These are phyloP conservation scores for Starmerella bombicola DNA, from an alignment of 805 yeast species.

Conservation along the genomic window DNA sequence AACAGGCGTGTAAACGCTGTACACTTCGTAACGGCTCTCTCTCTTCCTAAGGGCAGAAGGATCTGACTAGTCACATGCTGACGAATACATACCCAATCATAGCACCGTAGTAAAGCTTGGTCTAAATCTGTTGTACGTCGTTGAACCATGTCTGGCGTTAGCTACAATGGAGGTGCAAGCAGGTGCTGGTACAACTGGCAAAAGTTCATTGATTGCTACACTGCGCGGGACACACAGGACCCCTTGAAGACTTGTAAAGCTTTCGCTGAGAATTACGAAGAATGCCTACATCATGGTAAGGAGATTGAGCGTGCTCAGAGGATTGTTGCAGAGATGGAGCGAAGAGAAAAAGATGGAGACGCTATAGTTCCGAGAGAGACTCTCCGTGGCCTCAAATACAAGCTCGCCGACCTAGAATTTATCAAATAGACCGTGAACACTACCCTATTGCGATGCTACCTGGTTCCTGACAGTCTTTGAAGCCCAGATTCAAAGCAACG, in stretches of 20 bases:
- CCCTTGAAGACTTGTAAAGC: conserved; percentile 32
- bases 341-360: conserved; percentile 21
- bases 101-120: not conserved
- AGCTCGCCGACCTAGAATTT: conserved; percentile 19
- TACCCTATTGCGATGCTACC: too few species aligned
- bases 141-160: conserved; percentile 19
- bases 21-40: too few species aligned
- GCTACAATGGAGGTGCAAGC: conserved; percentile 33
- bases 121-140: not conserved
- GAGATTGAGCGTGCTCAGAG: conserved; percentile 28
- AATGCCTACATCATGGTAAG: conserved; percentile 39
- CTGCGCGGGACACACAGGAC: conserved; percentile 30
- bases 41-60: too few species aligned
- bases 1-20: too few species aligned
- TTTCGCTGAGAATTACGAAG: conserved; percentile 37
- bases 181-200: conserved; percentile 40
- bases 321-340: conserved; percentile 24
- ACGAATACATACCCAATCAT: not conserved
- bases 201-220: conserved; percentile 37
- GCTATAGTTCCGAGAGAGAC: conserved; percentile 21
- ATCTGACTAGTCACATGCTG: too few species aligned
- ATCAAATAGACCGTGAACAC: conserved; percentile 9
- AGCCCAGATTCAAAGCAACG: too few species aligned
- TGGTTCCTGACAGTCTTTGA: too few species aligned
- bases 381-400: conserved; percentile 16